Conservation (phyloP, 2,329 filamentous ascomycete species). For the Venturia carpophila region DNA sequence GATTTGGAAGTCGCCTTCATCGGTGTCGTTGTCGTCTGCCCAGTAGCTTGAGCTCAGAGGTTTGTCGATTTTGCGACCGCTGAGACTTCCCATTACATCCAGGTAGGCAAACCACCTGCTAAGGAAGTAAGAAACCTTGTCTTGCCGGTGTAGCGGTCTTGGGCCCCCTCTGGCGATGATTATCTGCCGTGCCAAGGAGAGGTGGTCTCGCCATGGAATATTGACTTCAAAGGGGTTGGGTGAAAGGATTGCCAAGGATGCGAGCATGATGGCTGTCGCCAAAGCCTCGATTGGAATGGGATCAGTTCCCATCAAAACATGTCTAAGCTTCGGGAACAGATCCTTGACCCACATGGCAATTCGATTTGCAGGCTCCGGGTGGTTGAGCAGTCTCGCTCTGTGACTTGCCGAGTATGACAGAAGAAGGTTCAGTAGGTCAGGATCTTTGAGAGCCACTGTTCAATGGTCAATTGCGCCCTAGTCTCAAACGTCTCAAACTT, state of each 20-base stretch:
- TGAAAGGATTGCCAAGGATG: slow-evolving; percentile 75
- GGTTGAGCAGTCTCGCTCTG: slow-evolving; percentile 63
- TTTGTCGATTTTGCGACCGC: slow-evolving; percentile 43
- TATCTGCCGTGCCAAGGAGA: slow-evolving; percentile 66
- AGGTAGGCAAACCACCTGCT: slow-evolving; percentile 79
- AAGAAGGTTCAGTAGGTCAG: slow-evolving; percentile 66
- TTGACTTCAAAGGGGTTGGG: slow-evolving; percentile 73
- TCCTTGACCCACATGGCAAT: slow-evolving; percentile 75
- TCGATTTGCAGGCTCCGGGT: slow-evolving; percentile 65
- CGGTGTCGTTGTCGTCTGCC: slow-evolving; percentile 42
- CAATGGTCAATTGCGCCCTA: slow-evolving; percentile 41
- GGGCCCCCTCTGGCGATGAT: slow-evolving; percentile 59
- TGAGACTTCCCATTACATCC: slow-evolving; percentile 68
- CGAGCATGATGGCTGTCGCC: slow-evolving; percentile 76
- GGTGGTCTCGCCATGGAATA: slow-evolving; percentile 73
- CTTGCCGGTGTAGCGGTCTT: slow-evolving; percentile 45
- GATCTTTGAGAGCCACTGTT: slow-evolving; percentile 57
- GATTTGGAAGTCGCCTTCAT: slow-evolving; percentile 59
- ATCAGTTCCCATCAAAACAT: slow-evolving; percentile 54
- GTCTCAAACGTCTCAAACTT: slow-evolving; percentile 27
- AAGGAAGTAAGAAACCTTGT: slow-evolving; percentile 63
- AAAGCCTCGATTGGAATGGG: slow-evolving; percentile 65
- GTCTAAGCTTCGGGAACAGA: slow-evolving; percentile 64
- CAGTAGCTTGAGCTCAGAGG: slow-evolving; percentile 37
- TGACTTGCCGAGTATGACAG: slow-evolving; percentile 81